Conservation (phyloP, 129 eudicot genomes). For the Tagetes erecta region DNA sequence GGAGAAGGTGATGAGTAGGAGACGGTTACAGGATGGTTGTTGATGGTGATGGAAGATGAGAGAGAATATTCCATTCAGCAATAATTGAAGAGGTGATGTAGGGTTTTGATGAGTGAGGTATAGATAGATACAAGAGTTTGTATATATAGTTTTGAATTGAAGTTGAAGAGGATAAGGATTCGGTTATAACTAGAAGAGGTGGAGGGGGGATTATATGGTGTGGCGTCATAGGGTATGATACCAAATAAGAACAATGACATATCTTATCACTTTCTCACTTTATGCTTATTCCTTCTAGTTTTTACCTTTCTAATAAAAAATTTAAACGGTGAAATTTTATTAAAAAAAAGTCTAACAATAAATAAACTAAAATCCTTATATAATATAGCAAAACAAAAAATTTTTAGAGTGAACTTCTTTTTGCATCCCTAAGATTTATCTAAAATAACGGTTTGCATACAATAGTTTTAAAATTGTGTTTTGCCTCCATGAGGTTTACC, state of each 20-base stretch:
- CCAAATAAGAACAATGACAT: constrained; percentile 16
- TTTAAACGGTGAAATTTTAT: too few relatives aligned
- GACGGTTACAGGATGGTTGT: constrained; percentile 14
- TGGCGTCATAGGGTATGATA: constrained; percentile 2
- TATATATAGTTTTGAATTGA: constrained; percentile 2
- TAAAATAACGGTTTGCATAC: too few relatives aligned
- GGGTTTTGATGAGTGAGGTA: constrained; percentile 17
- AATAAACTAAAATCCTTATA: too few relatives aligned
- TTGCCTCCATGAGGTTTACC: too few relatives aligned
- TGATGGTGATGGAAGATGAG: constrained; percentile 33
- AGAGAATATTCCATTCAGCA: constrained; percentile 61
- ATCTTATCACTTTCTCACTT: constrained; percentile 12
- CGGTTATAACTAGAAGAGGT: neutral
- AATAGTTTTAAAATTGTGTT: too few relatives aligned
- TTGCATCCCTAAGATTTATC: too few relatives aligned
- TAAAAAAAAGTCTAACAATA: too few relatives aligned
- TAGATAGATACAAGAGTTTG: constrained; percentile 9
- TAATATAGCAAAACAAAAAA: too few relatives aligned
- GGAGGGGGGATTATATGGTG: constrained; percentile 14
- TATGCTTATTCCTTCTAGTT: neutral
- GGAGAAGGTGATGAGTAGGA: constrained; percentile 14
- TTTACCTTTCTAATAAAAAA: neutral
- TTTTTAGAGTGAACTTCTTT: too few relatives aligned
- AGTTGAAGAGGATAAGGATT: constrained; percentile 34
- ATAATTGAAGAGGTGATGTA: constrained; percentile 31